Base-by-base conservation (phyloP, 495 filamentous ascomycete species). In the Chaetomium tenue region DNA sequence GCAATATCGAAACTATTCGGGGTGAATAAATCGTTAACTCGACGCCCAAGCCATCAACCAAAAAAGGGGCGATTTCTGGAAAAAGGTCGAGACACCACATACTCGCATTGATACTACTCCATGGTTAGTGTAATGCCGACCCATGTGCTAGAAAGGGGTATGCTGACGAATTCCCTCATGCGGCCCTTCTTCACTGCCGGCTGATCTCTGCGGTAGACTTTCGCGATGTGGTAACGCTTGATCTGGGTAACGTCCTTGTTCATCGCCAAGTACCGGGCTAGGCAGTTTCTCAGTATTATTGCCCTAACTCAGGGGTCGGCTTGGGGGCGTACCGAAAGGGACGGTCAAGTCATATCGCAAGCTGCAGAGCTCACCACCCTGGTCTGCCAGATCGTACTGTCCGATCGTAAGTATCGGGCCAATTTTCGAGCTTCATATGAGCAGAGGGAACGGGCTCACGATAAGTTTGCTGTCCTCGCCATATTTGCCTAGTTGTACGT, bases 401-500 rank as follows among this genome's bases (percentile, higher is more conserved):
- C 11, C 13, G 0, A 16, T 39, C 5, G 25, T 12, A 26, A 33
- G 15, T 23, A 55, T 69, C 50, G 65, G 60, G 30, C 75, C 94
- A 91, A 67, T 89, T 81, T 74, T 91, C 89, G 44, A 88, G 88
- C 67, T 89, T 88, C 33, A 37, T 37, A 37, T 76, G 91, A 89
- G 70, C 5, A 91, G 85, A 72, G 90, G 3, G 12, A 12, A 22
- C 4, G 0, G 47, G 6, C 64, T 86, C 77, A 93, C 93, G 76
- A 96, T 96, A 71, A 95, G 88, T 76, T 92, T 93, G 69, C 84
- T 88, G 79, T 95, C 92, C 81, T 95, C 91, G 70, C 92, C 92
- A 78, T 95, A 95, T 81, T 95, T 95, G 46, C 91, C 92, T 16
- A 90, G 90, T 78, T 91, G 42, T 33, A 28, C 28, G 23, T 42